Conservation (phyloP, 495 filamentous ascomycete species). For the Penicillium maclennaniae region DNA sequence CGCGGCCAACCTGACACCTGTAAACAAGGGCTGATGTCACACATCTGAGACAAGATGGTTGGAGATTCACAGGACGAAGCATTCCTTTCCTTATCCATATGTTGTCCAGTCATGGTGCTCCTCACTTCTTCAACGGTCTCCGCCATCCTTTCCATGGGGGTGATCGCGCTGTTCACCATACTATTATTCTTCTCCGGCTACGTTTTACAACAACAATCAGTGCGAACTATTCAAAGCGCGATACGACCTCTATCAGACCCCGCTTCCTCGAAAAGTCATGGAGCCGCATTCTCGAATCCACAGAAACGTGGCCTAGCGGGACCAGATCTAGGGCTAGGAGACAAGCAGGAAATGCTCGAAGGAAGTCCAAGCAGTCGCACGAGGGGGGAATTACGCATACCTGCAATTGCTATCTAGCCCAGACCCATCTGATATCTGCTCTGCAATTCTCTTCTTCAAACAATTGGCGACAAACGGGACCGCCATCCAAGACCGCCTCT, state of each 20-base stretch:
- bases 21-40: constrained; percentile 31
- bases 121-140: constrained; percentile 45
- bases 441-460: constrained; percentile 44
- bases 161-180: constrained; percentile 57
- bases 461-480: constrained; percentile 35
- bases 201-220: constrained; percentile 65
- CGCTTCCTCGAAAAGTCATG: constrained; percentile 1
- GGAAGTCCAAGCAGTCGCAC: constrained; percentile 6
- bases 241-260: constrained; percentile 42
- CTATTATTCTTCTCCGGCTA: constrained; percentile 69
- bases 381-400: constrained; percentile 39
- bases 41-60: constrained; percentile 18
- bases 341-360: constrained; percentile 11
- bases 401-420: constrained; percentile 43
- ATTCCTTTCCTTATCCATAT: constrained; percentile 16
- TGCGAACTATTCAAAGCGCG: constrained; percentile 57
- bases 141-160: constrained; percentile 40
- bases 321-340: constrained; percentile 6
- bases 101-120: constrained; percentile 39
- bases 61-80: neutral
- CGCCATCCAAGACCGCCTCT: constrained; percentile 42
- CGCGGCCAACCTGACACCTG: constrained; percentile 32
- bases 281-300: constrained; percentile 25
- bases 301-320: constrained; percentile 21
- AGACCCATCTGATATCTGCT: constrained; percentile 45